Percentiles rank a stretch among this genome's conserved stretches.
Conservation (phyloP, 2,329 filamentous ascomycete genomes). For the Alternaria solani region DNA sequence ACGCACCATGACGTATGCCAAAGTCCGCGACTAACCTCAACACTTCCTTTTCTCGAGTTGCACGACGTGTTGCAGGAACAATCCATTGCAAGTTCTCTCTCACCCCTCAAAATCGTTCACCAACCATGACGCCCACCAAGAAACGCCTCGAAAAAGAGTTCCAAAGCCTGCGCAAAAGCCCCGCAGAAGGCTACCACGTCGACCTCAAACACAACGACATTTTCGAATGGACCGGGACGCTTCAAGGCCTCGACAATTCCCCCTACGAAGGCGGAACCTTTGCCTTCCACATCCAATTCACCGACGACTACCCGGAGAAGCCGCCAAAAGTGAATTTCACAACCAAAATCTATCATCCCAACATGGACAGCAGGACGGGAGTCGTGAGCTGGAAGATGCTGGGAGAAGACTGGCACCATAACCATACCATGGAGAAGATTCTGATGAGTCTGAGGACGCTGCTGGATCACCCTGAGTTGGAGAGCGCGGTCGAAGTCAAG, state of each 20-base stretch:
- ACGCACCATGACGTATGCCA: background rate
- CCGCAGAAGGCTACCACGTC: background rate
- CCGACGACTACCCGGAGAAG: conserved; percentile 3
- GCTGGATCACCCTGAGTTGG: conserved; percentile 8
- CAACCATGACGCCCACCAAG: background rate
- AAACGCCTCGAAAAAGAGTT: conserved; percentile 12
- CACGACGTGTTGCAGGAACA: background rate
- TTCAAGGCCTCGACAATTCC: background rate
- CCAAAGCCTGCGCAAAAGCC: conserved; percentile 5
- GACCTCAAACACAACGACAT: conserved; percentile 3
- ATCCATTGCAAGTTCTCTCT: too few relatives aligned
- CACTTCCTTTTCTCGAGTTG: background rate
- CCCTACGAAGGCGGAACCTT: conserved; percentile 8
- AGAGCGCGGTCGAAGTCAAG: background rate
- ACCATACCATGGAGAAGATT: conserved; percentile 4
- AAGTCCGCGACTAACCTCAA: background rate
- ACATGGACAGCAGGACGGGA: background rate
- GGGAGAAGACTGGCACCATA: background rate
- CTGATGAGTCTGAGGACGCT: conserved; percentile 5
- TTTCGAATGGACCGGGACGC: conserved; percentile 4
- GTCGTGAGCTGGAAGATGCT: conserved; percentile 6
- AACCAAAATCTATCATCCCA: conserved; percentile 12
- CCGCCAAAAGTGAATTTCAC: conserved; percentile 8
- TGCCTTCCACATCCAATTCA: conserved; percentile 7
- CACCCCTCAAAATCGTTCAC: rapidly evolving